Evolutionary conservation across 2,329 filamentous ascomycete genomes (phyloP), one percentile per base, ranked within the genome.

Genomic region (Epichloe brachyelytri): DNA sequence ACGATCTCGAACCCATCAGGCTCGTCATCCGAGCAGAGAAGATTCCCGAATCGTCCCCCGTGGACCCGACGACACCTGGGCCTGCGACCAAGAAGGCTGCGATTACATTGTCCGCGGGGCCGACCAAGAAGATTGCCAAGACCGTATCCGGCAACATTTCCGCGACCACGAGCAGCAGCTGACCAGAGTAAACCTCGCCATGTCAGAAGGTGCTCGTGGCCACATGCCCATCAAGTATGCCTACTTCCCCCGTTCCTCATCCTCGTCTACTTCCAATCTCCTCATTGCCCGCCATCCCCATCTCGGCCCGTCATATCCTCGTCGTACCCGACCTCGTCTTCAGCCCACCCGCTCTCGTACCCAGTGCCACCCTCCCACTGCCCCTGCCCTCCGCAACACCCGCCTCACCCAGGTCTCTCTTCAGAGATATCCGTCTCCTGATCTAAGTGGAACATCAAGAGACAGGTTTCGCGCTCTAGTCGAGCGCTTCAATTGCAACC

Each of bases 31-130:
- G 70, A 26, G 68, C 75, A 5, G 75, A 79, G 50, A 71, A 65
- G 46, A 58, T 78, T 11, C 77, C 76, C 0, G 72, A 74, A 4
- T 66, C 68, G 7, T 65, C 63, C 3, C 78, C 0, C 69, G 72
- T 36, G 81, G 78, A 0, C 77, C 79, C 0, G 73, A 80, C 53
- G 77, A 82, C 49, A 80, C 79, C 0, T 88, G 84, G 83, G 70
- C 69, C 1, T 88, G 85, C 59, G 75, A 76, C 4, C 73, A 83
- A 54, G 77, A 80, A 11, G 80, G 76, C 22, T 88, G 85, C 59
- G 68, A 68, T 38, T 81, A 81, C 57, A 72, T 82, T 40, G 79
- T 87, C 11, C 81, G 82, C 54, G 75, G 74, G 2, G 79, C 79
- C n/a, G 75, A 79, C 43, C 71, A 76, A 41, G 65, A 74, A 3